Conservation (phyloP, 306 rosid species). For the Vachellia collinsii region DNA sequence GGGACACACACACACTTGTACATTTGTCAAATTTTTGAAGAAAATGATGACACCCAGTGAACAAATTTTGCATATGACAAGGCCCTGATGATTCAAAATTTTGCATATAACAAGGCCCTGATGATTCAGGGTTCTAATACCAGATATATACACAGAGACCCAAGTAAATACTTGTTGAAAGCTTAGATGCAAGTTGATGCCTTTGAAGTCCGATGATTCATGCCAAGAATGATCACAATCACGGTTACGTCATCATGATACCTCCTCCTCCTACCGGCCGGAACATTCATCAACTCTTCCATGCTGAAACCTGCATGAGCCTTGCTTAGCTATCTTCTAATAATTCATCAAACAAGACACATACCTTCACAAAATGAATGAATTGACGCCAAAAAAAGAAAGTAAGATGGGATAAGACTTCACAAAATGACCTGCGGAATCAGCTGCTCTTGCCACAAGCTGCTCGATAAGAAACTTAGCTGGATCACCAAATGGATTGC, state of each 20-base stretch:
- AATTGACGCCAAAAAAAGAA: background rate
- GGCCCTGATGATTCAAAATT: too few relatives aligned
- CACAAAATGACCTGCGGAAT: slow-evolving; percentile 71
- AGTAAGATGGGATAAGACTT: slow-evolving; percentile 13
- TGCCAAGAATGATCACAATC: slow-evolving; percentile 84
- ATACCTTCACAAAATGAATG: background rate
- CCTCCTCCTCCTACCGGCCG: slow-evolving; percentile 91
- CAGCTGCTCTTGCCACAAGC: slow-evolving; percentile 83
- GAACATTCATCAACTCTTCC: slow-evolving; percentile 91
- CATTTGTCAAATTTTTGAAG: background rate
- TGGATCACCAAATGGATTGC: slow-evolving; percentile 84
- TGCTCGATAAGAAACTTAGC: slow-evolving; percentile 88
- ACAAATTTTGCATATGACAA: slow-evolving; percentile 26
- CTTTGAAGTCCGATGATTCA: slow-evolving; percentile 85
- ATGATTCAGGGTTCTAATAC: slow-evolving; percentile 22
- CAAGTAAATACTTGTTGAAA: slow-evolving; percentile 35
- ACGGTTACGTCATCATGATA: slow-evolving; percentile 97
- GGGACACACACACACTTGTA: slow-evolving; percentile 7
- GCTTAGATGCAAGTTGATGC: slow-evolving; percentile 72
- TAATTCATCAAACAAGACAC: background rate
- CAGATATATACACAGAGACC: slow-evolving; percentile 31
- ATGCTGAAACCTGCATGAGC: slow-evolving; percentile 76
- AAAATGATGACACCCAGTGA: background rate
- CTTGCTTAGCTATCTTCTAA: slow-evolving; percentile 14
- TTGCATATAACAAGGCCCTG: slow-evolving; percentile 20